Evolutionary conservation across 2,329 filamentous ascomycete species (phyloP), one percentile per base, ranked within the genome.

Genomic region (Cordyceps farinosa): DNA sequence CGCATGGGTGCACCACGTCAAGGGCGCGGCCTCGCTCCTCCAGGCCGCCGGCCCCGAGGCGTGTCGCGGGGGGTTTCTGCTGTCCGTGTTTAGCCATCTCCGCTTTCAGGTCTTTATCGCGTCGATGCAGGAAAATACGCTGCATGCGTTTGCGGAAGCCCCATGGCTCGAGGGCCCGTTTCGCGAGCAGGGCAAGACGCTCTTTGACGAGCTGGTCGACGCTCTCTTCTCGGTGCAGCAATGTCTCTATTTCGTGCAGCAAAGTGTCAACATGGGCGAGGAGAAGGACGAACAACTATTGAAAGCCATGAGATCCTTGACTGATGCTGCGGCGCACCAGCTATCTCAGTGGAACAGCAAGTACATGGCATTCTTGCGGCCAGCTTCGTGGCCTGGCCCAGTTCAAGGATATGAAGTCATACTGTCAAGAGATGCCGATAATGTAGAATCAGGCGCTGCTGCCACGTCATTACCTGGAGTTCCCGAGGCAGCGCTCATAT

Each of bases 1-100:
- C 48, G 58, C 58, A 10, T 61, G 58, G 58, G 38, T 45, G 44
- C 36, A 61, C n/a, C 59, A 61, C 42, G 59, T 54, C 30, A 42
- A 36, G 30, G 59, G 59, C 50, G 59, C 59, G 30, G 59, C 59
- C 3, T 44, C 59, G 30, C 50, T 61, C 29, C 40, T 61, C 22
- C 13, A 45, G 30, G 50, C 40, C 1, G 59, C 59, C 5, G 59
- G 59, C 1, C 59, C 59, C 3, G 48, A 47, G 29, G 17, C 59
- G 29, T 60, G 59, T 22, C 17, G 48, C 13, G 3, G n/a, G 8
- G 59, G 59, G 6, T 61, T 61, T 10, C 3, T 61, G 50, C 59
- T 29, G n/a, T 30, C 50, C 3, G 59, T 61, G 17, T 54, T 54
- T 9, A 47, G 51, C 13, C 59, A 61, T 29, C 30, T 61, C 3